phyloP scores from a whole-genome alignment of 139 green algal genomes.

The Chlamydomonas eustigma region DNA sequence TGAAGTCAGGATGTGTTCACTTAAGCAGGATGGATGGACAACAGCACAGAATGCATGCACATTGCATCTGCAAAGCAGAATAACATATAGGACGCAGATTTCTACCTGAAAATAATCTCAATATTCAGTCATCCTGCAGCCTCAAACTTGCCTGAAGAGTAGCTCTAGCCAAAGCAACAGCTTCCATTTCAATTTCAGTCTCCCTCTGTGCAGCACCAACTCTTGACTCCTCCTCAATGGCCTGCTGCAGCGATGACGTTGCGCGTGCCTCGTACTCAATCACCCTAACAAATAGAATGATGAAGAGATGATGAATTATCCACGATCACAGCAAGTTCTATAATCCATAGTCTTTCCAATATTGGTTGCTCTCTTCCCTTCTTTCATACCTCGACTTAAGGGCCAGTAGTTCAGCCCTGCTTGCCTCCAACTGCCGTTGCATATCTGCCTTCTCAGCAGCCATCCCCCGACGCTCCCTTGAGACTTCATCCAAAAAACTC shows the following conservation, averaged over 20 bases:
- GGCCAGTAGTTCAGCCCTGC: slow-evolving; percentile 32
- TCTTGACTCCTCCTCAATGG: slow-evolving; percentile 25
- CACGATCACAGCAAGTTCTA: too few relatives aligned
- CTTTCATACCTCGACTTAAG: slow-evolving; percentile 37
- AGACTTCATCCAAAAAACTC: slow-evolving; percentile 34
- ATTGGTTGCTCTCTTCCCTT: too few relatives aligned
- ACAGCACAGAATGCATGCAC: too few relatives aligned
- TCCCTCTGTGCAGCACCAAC: slow-evolving; percentile 13
- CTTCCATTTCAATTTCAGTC: slow-evolving; percentile 4
- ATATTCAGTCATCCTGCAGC: too few relatives aligned
- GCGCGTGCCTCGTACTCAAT: slow-evolving; percentile 40
- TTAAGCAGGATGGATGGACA: too few relatives aligned
- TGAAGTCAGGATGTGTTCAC: too few relatives aligned
- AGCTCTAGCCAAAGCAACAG: neutral
- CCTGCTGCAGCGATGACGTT: slow-evolving; percentile 18
- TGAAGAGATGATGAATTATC: too few relatives aligned
- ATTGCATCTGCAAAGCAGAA: too few relatives aligned
- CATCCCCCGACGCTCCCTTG: slow-evolving; percentile 20
- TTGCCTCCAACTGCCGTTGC: slow-evolving; percentile 30
- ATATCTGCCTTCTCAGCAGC: slow-evolving; percentile 31
- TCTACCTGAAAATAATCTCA: too few relatives aligned
- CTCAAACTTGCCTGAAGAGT: neutral
- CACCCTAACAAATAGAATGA: slow-evolving; percentile 15
- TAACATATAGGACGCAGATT: too few relatives aligned
- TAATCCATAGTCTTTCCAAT: too few relatives aligned